phyloP scores from a whole-genome alignment of 2,329 filamentous ascomycete species.

The Acrocalymma vagum region DNA sequence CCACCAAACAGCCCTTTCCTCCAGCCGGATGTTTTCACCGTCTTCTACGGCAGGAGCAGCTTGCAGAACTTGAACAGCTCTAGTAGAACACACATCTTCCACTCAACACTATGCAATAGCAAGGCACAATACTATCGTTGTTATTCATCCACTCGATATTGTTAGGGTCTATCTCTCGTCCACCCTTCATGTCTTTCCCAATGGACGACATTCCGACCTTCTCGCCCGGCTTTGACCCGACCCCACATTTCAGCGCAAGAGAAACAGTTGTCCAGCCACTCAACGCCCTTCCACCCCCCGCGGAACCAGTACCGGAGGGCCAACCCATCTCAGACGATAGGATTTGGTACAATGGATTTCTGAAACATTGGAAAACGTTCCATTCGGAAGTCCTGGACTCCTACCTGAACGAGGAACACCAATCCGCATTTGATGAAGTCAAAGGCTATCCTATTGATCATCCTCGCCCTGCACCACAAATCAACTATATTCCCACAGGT shows the following conservation, averaged over 20 bases:
- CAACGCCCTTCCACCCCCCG: not conserved
- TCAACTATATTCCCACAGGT: not conserved
- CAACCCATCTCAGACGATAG: conserved; percentile 16
- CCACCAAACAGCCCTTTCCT: too few relatives aligned
- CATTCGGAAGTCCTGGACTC: not conserved
- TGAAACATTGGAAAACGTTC: conserved; percentile 20
- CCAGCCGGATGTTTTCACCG: too few relatives aligned
- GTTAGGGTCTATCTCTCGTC: too few relatives aligned
- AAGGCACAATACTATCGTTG: too few relatives aligned
- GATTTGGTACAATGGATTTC: conserved; percentile 25
- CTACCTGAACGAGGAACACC: conserved; percentile 4
- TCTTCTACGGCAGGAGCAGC: too few relatives aligned
- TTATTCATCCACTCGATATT: too few relatives aligned
- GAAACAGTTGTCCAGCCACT: conserved; percentile 5
- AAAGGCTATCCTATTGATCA: conserved; percentile 1
- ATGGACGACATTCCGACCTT: too few relatives aligned
- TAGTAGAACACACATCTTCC: too few relatives aligned
- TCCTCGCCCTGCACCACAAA: not conserved
- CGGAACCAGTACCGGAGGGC: conserved; percentile 2
- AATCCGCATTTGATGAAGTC: conserved; percentile 13
- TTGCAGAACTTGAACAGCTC: too few relatives aligned
- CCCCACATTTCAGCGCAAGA: not conserved
- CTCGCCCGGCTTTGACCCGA: too few relatives aligned
- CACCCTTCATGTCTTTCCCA: too few relatives aligned
- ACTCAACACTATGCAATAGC: too few relatives aligned